Conservation (phyloP, 164 flowering plant genomes). For the Vitis rotundifolia region DNA sequence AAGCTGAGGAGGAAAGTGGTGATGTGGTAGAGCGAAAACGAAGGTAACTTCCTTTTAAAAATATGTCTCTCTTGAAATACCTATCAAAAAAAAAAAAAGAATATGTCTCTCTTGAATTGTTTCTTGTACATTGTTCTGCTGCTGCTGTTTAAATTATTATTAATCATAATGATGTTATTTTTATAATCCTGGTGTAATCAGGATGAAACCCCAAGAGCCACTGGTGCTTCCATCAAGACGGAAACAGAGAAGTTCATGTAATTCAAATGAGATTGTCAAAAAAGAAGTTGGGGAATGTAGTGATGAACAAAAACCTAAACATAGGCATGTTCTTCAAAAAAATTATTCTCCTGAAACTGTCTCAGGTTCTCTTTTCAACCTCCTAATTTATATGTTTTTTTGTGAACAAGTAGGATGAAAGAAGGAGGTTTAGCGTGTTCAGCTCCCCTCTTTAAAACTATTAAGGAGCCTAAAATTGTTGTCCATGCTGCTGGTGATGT, state of each 20-base stretch:
- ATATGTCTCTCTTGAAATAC: not conserved
- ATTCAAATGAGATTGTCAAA: not conserved
- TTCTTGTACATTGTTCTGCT: not conserved
- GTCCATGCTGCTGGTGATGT: conserved; percentile 78
- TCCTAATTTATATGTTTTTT: too few relatives aligned
- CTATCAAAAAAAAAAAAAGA: too few relatives aligned
- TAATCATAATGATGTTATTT: too few relatives aligned
- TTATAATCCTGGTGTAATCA: not conserved
- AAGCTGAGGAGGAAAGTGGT: conserved; percentile 38
- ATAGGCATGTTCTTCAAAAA: not conserved
- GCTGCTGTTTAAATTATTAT: not conserved
- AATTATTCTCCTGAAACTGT: not conserved
- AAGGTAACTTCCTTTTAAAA: conserved; percentile 42
- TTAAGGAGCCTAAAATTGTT: conserved; percentile 69
- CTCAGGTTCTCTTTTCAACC: conserved; percentile 1
- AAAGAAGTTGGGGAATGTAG: not conserved
- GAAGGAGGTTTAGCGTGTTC: conserved; percentile 24
- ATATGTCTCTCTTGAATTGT: not conserved
- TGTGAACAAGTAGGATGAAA: conserved; percentile 32
- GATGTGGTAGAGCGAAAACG: conserved; percentile 49
- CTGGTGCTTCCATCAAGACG: not conserved
- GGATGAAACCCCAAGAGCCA: not conserved
- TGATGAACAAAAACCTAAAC: not conserved
- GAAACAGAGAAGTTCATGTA: not conserved
- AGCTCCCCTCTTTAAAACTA: conserved; percentile 37